A percentile compares a stretch with the other conserved stretches of the same genome.
These are phyloP conservation scores for Pterocarpus macrocarpus DNA, from an alignment of 306 rosid species.

Conservation along the genomic window DNA sequence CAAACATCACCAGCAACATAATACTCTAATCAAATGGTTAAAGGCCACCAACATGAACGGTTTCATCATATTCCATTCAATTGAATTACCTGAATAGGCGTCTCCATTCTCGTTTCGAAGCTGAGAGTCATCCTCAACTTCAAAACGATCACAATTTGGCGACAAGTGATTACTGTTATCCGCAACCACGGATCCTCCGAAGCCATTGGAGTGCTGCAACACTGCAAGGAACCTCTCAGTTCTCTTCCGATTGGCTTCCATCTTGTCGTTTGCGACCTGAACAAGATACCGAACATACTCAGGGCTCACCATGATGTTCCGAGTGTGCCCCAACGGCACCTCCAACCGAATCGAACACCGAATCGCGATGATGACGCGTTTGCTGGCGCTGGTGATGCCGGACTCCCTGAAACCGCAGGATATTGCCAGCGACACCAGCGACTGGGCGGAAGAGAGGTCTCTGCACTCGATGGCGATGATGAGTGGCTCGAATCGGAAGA, in stretches of 20 bases:
- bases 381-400: constrained; percentile 76
- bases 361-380: constrained; percentile 88
- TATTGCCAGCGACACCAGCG: constrained; percentile 79
- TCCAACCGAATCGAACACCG: constrained; percentile 92
- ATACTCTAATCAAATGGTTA: not conserved
- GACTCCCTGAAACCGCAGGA: constrained; percentile 93
- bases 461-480: constrained; percentile 86
- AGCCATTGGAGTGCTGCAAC: constrained; percentile 53
- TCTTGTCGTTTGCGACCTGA: constrained; percentile 76
- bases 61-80: not conserved
- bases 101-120: constrained; percentile 44
- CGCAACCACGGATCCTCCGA: constrained; percentile 22
- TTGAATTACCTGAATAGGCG: constrained; percentile 60
- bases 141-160: constrained; percentile 26
- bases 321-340: constrained; percentile 76
- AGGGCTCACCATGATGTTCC: constrained; percentile 67
- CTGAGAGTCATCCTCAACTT: constrained; percentile 43
- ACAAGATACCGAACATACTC: constrained; percentile 79
- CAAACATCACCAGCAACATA: not conserved
- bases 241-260: constrained; percentile 82
- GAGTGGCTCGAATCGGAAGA: constrained; percentile 92
- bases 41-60: not conserved
- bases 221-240: constrained; percentile 72
- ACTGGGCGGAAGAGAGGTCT: constrained; percentile 81
- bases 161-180: not conserved